Base-by-base conservation (phyloP, 805 yeast genomes). In the Candida tallmaniae region DNA sequence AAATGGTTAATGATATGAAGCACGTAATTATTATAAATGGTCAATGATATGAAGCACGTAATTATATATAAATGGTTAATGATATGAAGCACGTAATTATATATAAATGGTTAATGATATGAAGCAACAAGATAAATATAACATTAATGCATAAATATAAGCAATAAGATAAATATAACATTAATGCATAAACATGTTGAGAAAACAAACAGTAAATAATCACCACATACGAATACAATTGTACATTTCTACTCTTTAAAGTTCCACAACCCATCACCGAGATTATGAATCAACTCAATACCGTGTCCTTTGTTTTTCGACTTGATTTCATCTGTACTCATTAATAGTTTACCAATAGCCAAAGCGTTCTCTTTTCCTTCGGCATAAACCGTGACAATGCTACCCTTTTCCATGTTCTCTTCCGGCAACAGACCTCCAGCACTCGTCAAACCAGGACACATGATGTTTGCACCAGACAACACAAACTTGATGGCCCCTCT, bases 401-500 rank as follows among this genome's bases (percentile, higher is more conserved):
- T 68, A 35, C 73, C 94, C 46, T 76, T 69, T 27, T 74, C 78
- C 39, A 78, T 54, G 24, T 80, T 76, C 20, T 80, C 80, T 16
- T 80, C 89, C 14, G 96, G 96, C 41, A 88, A 65, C 35, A 63
- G 60, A 14, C 95, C 96, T 27, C 96, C 96, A 2, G 81, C 71
- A 13, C 93, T 79, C 0, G 96, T 87, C 44, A 87, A 70, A 13
- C 96, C 96, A 3, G 96, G 96, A 60, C 96, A 89, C 97, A 89
- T 89, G 51, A 89, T 84, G 52, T 89, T 89, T 19, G 97, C 96
- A 37, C 97, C 97, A 4, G 95, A 82, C n/a, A 89, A 65, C 17
- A 89, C 93, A 52, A 89, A 89, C 60, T 89, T 89, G 56, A 89
- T 89, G 33, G 97, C 97, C 38, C 97, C 97, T 55, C 96, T 74